Evolutionary conservation across 176 grass and related monocot genomes (phyloP).

Genomic region (Juncus effusus): DNA sequence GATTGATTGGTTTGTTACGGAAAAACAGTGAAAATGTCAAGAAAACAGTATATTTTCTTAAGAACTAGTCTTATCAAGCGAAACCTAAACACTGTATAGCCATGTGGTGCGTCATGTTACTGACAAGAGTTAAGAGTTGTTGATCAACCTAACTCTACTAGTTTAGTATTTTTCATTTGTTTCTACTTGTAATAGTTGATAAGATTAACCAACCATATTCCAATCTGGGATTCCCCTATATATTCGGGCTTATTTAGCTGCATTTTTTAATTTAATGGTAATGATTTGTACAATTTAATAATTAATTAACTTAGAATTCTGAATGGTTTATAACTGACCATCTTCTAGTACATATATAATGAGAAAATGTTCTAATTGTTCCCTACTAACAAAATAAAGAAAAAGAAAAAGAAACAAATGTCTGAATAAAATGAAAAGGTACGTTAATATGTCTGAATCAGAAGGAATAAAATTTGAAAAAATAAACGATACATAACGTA

Average conservation of each 20-base stretch:
- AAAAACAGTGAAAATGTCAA: conserved; percentile 17
- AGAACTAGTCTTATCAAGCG: not conserved
- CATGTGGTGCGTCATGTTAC: conserved; percentile 20
- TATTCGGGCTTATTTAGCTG: not conserved
- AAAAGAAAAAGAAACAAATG: not conserved
- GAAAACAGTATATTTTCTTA: conserved; percentile 23
- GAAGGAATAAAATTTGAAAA: not conserved
- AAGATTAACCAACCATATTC: conserved; percentile 1
- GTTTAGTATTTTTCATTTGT: not conserved
- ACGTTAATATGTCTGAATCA: not conserved
- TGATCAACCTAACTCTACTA: not conserved
- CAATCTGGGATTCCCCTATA: not conserved
- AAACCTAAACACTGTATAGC: not conserved
- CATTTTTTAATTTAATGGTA: conserved; percentile 12
- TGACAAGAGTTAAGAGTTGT: not conserved
- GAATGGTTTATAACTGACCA: not conserved
- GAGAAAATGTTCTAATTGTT: not conserved
- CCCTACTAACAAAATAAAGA: not conserved
- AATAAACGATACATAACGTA: no score
- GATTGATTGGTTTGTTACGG: not conserved
- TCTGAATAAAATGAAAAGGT: not conserved
- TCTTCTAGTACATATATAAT: not conserved
- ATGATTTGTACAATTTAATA: not conserved
- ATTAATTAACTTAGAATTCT: not conserved
- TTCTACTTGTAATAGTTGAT: conserved; percentile 6